Conservation (phyloP, 345 rosid genomes). For the Populus nigra region DNA sequence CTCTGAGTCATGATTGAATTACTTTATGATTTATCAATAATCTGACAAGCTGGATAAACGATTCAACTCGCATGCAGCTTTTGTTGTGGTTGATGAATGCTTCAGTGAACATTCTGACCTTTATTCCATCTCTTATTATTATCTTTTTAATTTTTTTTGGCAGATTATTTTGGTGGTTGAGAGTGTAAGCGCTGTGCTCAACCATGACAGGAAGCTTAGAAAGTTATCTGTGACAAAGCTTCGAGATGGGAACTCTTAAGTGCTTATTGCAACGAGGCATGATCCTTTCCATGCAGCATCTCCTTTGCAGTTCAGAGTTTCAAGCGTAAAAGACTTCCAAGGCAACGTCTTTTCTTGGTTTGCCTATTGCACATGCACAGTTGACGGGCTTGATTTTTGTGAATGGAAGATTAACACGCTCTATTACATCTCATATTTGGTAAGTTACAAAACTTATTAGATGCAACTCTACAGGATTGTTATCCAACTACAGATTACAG, state of each 20-base stretch:
- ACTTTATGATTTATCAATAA: no score
- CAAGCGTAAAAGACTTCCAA: neutral
- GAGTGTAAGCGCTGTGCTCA: constrained; percentile 76
- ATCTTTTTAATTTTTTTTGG: neutral
- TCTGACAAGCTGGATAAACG: no score
- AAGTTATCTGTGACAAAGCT: constrained; percentile 31
- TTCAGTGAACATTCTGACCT: neutral
- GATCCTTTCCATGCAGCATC: neutral
- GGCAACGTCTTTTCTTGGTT: neutral
- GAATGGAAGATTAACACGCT: neutral
- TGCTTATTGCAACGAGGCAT: neutral
- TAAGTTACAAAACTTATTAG: neutral
- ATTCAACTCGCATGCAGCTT: no score
- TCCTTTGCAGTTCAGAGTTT: neutral
- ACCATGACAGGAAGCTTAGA: constrained; percentile 64
- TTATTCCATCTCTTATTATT: neutral
- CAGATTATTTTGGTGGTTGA: constrained; percentile 82
- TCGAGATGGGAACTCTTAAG: constrained; percentile 31
- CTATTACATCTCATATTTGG: neutral
- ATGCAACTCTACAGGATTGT: neutral
- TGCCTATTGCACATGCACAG: neutral
- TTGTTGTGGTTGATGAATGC: no score
- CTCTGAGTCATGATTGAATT: neutral
- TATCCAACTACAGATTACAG: neutral
- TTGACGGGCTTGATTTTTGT: neutral